A percentile compares a stretch with the other conserved stretches of the same genome.
Conservation (phyloP, 1,139 yeast genomes). For the Hyphopichia buzzinii region DNA sequence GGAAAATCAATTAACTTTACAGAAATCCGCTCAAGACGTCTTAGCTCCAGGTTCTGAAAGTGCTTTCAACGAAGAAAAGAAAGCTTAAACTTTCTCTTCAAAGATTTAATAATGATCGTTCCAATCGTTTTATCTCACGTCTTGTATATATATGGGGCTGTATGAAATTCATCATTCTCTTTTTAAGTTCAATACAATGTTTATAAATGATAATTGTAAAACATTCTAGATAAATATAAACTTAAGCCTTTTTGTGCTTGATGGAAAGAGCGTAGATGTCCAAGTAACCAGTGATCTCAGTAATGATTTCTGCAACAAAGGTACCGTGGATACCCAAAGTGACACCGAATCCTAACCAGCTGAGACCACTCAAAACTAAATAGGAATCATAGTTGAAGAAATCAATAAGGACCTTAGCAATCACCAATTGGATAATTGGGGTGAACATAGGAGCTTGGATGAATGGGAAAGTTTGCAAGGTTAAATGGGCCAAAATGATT, state of each 20-base stretch:
- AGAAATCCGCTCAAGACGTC: constrained; percentile 81
- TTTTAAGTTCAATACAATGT: not conserved
- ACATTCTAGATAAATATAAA: no score
- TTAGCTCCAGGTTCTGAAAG: constrained; percentile 73
- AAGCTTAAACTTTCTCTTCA: constrained; percentile 9
- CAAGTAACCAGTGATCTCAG: constrained; percentile 76
- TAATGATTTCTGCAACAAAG: constrained; percentile 78
- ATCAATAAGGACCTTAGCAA: constrained; percentile 37
- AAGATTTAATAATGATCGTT: not conserved
- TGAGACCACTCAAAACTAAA: constrained; percentile 44
- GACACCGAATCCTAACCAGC: constrained; percentile 76
- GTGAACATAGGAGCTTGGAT: constrained; percentile 67
- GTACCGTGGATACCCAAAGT: constrained; percentile 74
- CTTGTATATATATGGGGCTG: constrained; percentile 2
- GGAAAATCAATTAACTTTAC: constrained; percentile 89
- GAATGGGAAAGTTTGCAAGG: constrained; percentile 74
- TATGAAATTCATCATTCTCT: not conserved
- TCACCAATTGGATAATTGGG: constrained; percentile 56
- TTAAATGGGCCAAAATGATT: constrained; percentile 84
- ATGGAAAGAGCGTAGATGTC: constrained; percentile 86
- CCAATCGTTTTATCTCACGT: not conserved
- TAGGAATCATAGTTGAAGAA: constrained; percentile 39
- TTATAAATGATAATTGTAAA: not conserved
- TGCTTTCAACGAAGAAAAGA: constrained; percentile 46
- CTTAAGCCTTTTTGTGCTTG: constrained; percentile 65